Evolutionary conservation across 2,329 filamentous ascomycete genomes (phyloP), one percentile per base, ranked within the genome.

Genomic region (Onygenales sp.): DNA sequence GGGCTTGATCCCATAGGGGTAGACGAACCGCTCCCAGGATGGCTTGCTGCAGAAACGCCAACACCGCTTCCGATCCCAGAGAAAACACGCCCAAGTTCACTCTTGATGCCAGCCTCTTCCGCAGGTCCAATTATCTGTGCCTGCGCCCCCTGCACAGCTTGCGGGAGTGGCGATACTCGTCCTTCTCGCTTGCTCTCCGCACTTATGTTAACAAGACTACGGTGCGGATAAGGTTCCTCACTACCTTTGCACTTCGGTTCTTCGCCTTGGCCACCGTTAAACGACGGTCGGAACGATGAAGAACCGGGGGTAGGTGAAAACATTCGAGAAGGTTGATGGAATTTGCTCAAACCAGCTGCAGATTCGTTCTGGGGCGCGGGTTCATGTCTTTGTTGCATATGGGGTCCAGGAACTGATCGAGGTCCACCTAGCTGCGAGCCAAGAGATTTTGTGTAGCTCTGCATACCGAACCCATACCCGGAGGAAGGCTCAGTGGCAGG

Each of bases 21-120:
- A 1, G 77, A 73, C 9, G 72, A 73, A 13, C 76, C 75, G 58
- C 76, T 77, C n/a, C 68, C 73, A 37, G 73, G 70, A 36, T 75
- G 70, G 11, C 70, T 70, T 43, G 72, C 72, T 17, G 76, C 76
- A 32, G 72, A 71, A 57, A 76, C 77, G 33, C 81, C 81, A 14
- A 85, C 75, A 37, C 84, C 84, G 66, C 82, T 84, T 13, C 84
- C 91, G 59, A 97, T 89, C n/a, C 92, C 92, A 14, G 88, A 89
- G 70, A 95, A 96, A 78, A 96, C 95, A 57, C 89, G 85, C 32
- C 91, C 91, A 66, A 96, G 91, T 67, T 96, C 92, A 65, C 85
- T 94, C 76, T 96, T 95, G 64, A 96, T 95, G 43, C 87, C 87
- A 9, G 89, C 87, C 67, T 95, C 90, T 13, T 85, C 87, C 11